phyloP scores from a whole-genome alignment of 768 basidiomycete species.

The Rhodotorula toruloides region DNA sequence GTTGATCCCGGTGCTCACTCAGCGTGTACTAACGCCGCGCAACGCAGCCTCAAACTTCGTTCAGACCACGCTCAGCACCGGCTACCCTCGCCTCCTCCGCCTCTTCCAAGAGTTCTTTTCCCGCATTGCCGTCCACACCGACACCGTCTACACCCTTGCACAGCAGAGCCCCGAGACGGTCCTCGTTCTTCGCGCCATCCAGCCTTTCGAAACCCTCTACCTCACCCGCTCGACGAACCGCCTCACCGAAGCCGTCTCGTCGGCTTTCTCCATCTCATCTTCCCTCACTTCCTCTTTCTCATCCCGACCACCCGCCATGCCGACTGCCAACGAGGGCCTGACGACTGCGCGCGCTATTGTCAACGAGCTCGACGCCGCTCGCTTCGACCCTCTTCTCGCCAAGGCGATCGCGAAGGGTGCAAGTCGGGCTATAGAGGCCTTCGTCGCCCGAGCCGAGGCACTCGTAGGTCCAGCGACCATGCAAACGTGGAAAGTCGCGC shows the following conservation, averaged over 20 bases:
- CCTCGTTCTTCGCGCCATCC: constrained; percentile 73
- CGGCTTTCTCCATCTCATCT: constrained; percentile 58
- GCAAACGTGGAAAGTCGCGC: no score
- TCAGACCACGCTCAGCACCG: constrained; percentile 77
- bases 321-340: constrained; percentile 61
- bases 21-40: background rate
- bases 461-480: constrained; percentile 68
- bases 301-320: constrained; percentile 53
- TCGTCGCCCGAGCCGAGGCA: constrained; percentile 60
- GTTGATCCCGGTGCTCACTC: background rate
- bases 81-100: constrained; percentile 79
- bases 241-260: constrained; percentile 73
- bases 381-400: constrained; percentile 84
- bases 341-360: constrained; percentile 69
- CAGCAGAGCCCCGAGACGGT: constrained; percentile 95
- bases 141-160: constrained; percentile 77
- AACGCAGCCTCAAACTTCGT: constrained; percentile 75
- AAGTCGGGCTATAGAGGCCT: constrained; percentile 62
- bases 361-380: constrained; percentile 88
- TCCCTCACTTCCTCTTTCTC: constrained; percentile 55
- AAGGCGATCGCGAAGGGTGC: constrained; percentile 71
- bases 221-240: constrained; percentile 74
- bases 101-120: constrained; percentile 96
- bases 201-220: constrained; percentile 80
- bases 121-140: constrained; percentile 90